Percentiles rank a stretch among this genome's conserved stretches.
These are phyloP conservation scores for Termitomyces sp. DNA, from an alignment of 768 basidiomycete genomes.

Conservation along the genomic window DNA sequence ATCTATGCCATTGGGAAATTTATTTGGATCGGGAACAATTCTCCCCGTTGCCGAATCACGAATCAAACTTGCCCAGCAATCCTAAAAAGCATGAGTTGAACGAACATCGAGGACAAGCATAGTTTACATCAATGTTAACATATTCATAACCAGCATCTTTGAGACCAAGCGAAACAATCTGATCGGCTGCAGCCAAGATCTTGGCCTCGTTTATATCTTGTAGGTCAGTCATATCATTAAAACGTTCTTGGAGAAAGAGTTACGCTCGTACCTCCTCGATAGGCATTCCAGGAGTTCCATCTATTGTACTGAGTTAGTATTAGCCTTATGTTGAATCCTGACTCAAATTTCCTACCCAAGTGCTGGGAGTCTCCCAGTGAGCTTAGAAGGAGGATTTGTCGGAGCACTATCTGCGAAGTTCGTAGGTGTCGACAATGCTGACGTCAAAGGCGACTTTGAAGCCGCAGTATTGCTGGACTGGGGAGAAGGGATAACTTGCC, in stretches of 20 bases:
- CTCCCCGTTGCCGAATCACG: constrained; percentile 35
- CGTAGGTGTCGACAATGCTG: constrained; percentile 16
- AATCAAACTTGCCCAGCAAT: constrained; percentile 39
- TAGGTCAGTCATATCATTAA: not conserved
- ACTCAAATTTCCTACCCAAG: constrained; percentile 29
- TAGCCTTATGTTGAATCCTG: not conserved
- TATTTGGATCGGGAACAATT: constrained; percentile 44
- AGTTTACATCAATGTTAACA: constrained; percentile 44
- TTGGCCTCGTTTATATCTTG: constrained; percentile 40
- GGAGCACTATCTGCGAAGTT: constrained; percentile 29
- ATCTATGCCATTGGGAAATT: constrained; percentile 49
- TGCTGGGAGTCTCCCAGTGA: constrained; percentile 39
- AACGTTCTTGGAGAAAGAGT: not conserved
- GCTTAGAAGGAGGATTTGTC: constrained; percentile 32
- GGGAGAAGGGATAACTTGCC: constrained; percentile 15
- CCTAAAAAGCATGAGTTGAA: constrained; percentile 21
- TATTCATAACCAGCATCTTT: constrained; percentile 45
- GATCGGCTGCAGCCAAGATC: constrained; percentile 40
- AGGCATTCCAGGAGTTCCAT: constrained; percentile 54
- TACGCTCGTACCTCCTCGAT: constrained; percentile 28
- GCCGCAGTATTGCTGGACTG: not conserved
- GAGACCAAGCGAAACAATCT: constrained; percentile 40
- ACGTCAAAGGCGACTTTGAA: not conserved
- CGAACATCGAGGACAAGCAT: not conserved
- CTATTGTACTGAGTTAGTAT: constrained; percentile 16